Conservation (phyloP, 2,329 filamentous ascomycete species). For the Neonectria coccinea region DNA sequence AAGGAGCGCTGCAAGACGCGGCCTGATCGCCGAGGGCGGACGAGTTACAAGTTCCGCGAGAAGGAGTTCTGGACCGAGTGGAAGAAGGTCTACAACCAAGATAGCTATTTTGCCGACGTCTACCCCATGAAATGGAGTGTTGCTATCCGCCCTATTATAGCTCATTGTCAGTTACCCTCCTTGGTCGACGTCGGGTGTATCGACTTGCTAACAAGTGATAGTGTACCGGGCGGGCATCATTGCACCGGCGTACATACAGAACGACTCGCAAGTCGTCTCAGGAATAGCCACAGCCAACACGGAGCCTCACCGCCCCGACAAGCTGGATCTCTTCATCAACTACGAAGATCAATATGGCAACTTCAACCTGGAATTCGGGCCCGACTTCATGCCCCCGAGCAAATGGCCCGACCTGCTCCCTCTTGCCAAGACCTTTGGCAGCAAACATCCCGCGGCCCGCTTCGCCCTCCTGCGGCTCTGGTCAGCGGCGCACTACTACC, state of each 20-base stretch:
- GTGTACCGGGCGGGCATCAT: constrained; percentile 45
- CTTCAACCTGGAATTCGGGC: constrained; percentile 25
- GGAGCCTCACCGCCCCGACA: constrained; percentile 44
- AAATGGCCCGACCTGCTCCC: constrained; percentile 42
- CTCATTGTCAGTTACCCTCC: constrained; percentile 29
- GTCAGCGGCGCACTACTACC: constrained; percentile 48
- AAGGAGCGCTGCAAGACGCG: constrained; percentile 34
- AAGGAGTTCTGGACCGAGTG: constrained; percentile 41
- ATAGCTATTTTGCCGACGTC: constrained; percentile 34
- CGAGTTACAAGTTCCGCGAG: constrained; percentile 42
- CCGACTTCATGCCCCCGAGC: constrained; percentile 29
- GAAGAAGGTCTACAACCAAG: constrained; percentile 30
- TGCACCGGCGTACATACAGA: constrained; percentile 37
- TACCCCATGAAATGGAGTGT: constrained; percentile 47
- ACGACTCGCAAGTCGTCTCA: constrained; percentile 31
- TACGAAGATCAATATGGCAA: constrained; percentile 42
- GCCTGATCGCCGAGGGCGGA: constrained; percentile 39
- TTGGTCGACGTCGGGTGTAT: fast-evolving
- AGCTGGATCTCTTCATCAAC: constrained; percentile 45
- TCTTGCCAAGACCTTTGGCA: constrained; percentile 30
- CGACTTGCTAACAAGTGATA: constrained; percentile 29
- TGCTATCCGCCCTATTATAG: constrained; percentile 42
- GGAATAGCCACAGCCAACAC: constrained; percentile 39
- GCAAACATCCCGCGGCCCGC: constrained; percentile 30
- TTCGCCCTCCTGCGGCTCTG: constrained; percentile 46